These are phyloP conservation scores for Funneliformis caledonium DNA, from an alignment of 371 early-diverging fungal genomes.

Conservation along the genomic window DNA sequence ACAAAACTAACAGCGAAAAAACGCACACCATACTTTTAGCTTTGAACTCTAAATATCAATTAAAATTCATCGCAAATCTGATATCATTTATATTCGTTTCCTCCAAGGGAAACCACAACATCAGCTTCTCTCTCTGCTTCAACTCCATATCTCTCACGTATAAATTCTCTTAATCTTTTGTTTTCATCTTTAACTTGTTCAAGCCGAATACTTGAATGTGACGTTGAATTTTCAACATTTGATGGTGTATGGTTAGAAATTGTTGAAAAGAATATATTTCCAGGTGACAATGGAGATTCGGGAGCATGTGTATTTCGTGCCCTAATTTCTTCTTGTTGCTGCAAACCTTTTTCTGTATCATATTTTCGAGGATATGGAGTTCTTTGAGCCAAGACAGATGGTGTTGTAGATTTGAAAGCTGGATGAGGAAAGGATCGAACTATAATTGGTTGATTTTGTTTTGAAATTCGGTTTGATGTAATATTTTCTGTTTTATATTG, in stretches of 20 bases:
- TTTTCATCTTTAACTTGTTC: slow-evolving; percentile 30
- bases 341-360: not conserved
- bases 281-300: not conserved
- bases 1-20: too few species aligned
- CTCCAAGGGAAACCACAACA: slow-evolving; percentile 18
- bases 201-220: not conserved
- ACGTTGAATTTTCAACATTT: not conserved
- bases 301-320: not conserved
- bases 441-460: not conserved
- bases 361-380: too few species aligned
- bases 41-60: too few species aligned
- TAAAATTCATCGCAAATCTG: too few species aligned
- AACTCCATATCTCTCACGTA: slow-evolving; percentile 27
- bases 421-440: not conserved
- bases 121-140: slow-evolving; percentile 33
- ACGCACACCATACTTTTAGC: too few species aligned
- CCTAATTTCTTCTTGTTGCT: not conserved
- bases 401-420: not conserved
- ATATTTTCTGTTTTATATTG: not conserved
- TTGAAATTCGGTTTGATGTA: not conserved
- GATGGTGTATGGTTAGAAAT: not conserved
- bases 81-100: not conserved
- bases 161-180: slow-evolving; percentile 35
- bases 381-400: not conserved
- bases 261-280: not conserved